phyloP scores from a whole-genome alignment of 225 moss, liverwort and hornwort genomes.

The Ulota crispa region DNA sequence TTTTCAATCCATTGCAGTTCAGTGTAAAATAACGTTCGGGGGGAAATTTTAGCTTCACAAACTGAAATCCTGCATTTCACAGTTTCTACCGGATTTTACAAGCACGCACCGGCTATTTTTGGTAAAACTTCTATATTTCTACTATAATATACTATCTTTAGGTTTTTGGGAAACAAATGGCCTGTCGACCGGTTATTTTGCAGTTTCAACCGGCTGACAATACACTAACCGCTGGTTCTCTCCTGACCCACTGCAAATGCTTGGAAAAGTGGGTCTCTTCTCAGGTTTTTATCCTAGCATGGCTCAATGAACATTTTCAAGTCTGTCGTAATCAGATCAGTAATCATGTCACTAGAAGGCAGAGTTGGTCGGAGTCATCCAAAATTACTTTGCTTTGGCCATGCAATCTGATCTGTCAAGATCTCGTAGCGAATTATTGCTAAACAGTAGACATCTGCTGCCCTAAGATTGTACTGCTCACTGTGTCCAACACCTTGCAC shows the following conservation, averaged over 20 bases:
- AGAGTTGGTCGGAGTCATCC: neutral
- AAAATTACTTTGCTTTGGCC: neutral
- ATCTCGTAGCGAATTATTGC: constrained; percentile 34
- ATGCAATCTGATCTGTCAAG: neutral
- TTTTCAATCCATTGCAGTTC: neutral
- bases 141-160: too few species aligned
- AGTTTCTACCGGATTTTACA: too few species aligned
- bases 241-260: neutral
- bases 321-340: neutral
- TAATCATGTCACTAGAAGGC: neutral
- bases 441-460: constrained; percentile 30
- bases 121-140: too few species aligned
- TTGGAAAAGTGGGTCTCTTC: neutral
- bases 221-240: too few species aligned
- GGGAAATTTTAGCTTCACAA: too few species aligned
- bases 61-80: too few species aligned
- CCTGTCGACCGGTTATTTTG: too few species aligned
- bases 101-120: too few species aligned
- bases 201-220: too few species aligned
- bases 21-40: neutral
- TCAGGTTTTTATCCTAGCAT: neutral
- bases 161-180: too few species aligned
- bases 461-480: neutral
- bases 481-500: too few species aligned
- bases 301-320: neutral